Evolutionary conservation across 75 land plant species (phyloP).

Genomic region (Cryptomeria japonica): DNA sequence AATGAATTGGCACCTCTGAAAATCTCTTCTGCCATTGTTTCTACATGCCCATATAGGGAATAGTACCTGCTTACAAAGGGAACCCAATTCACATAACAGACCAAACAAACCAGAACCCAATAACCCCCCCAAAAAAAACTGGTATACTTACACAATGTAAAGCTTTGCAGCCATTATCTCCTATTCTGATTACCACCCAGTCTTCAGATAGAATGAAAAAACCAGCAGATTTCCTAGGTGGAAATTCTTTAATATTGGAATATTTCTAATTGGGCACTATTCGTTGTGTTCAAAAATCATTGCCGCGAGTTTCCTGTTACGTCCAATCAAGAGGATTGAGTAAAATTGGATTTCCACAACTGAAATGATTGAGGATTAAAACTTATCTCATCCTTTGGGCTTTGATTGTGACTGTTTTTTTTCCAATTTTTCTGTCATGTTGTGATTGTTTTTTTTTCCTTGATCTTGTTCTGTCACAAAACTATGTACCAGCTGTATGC

Average conservation of each 20-base stretch:
- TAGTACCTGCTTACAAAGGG: constrained; percentile 38
- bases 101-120: not conserved
- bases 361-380: no score
- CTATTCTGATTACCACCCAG: not conserved
- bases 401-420: no score
- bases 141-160: not conserved
- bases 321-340: not conserved
- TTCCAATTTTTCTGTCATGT: no score
- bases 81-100: not conserved
- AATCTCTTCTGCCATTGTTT: constrained; percentile 51
- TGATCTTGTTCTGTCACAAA: no score
- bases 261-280: not conserved
- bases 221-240: not conserved
- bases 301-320: not conserved
- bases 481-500: no score
- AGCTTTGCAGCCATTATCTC: not conserved
- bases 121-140: not conserved
- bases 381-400: no score
- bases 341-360: not conserved
- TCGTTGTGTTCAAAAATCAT: not conserved
- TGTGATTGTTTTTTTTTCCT: no score
- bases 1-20: constrained; percentile 53
- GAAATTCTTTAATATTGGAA: not conserved
- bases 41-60: constrained; percentile 65
- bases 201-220: not conserved